These are phyloP conservation scores for Coniosporium tulheliwenetii DNA, from an alignment of 2,329 filamentous ascomycete genomes.

Conservation along the genomic window DNA sequence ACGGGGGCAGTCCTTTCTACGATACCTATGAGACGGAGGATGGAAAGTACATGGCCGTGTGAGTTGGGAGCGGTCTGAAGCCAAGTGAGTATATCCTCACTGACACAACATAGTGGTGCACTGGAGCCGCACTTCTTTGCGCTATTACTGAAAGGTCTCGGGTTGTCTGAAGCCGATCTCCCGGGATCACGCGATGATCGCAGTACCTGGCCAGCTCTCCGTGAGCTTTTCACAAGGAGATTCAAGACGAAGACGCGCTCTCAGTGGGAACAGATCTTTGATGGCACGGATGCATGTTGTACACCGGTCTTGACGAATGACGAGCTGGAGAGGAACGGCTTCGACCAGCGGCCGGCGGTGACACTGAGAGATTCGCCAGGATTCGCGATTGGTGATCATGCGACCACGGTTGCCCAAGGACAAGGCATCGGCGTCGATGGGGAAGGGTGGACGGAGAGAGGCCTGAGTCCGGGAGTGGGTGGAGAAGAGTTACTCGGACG, in stretches of 20 bases:
- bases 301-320: constrained; percentile 68
- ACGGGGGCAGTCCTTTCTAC: constrained; percentile 79
- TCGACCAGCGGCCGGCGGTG: constrained; percentile 57
- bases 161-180: constrained; percentile 32
- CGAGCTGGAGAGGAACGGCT: constrained; percentile 50
- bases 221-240: constrained; percentile 38
- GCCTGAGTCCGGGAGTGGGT: constrained; percentile 51
- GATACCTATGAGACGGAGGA: constrained; percentile 78
- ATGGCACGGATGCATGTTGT: constrained; percentile 82
- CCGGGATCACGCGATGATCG: constrained; percentile 40
- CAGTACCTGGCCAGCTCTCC: constrained; percentile 52
- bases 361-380: constrained; percentile 55
- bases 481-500: constrained; percentile 51
- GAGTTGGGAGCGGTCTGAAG: constrained; percentile 7
- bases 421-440: constrained; percentile 52
- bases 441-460: constrained; percentile 46
- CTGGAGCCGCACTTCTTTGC: constrained; percentile 77
- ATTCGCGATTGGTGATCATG: constrained; percentile 33
- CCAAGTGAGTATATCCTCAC: not conserved
- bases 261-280: constrained; percentile 78
- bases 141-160: constrained; percentile 50
- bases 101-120: constrained; percentile 38
- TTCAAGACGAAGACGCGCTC: constrained; percentile 56
- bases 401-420: constrained; percentile 33
- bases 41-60: constrained; percentile 62